These are phyloP conservation scores for Calonectria naviculata DNA, from an alignment of 2,329 filamentous ascomycete species.

Conservation along the genomic window DNA sequence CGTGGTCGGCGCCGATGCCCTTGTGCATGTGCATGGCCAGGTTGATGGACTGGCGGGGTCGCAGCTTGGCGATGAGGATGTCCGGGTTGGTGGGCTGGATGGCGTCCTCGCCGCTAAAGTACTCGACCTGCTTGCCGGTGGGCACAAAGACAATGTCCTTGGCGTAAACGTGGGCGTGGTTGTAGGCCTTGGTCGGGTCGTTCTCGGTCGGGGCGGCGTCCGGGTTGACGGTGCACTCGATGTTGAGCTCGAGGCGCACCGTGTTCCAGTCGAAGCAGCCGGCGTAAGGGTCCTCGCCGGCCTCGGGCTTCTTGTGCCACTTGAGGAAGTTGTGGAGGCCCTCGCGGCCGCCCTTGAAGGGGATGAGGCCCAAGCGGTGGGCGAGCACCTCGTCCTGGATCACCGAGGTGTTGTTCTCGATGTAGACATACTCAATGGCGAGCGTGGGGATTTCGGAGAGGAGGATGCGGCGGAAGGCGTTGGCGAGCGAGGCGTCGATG, in stretches of 20 bases:
- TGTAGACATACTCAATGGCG: conserved; percentile 92
- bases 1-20: conserved; percentile 92
- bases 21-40: conserved; percentile 95
- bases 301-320: conserved; percentile 79
- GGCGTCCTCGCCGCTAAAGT: conserved; percentile 74
- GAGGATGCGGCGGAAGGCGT: conserved; percentile 96
- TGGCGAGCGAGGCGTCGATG: conserved; percentile 91
- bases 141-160: conserved; percentile 81
- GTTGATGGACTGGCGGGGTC: conserved; percentile 88
- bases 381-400: conserved; percentile 98
- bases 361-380: conserved; percentile 89
- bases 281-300: conserved; percentile 70
- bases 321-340: conserved; percentile 83
- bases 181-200: conserved; percentile 86
- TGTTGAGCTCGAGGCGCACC: conserved; percentile 79
- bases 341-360: conserved; percentile 82
- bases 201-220: conserved; percentile 78
- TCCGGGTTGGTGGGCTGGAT: conserved; percentile 88
- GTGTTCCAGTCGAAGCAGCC: conserved; percentile 86
- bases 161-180: conserved; percentile 86
- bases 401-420: conserved; percentile 96
- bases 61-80: conserved; percentile 93
- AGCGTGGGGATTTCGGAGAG: conserved; percentile 94
- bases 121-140: conserved; percentile 76
- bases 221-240: conserved; percentile 83